Percentiles rank a stretch among this genome's conserved stretches.
Conservation (phyloP, 345 rosid genomes). For the Brassica juncea region DNA sequence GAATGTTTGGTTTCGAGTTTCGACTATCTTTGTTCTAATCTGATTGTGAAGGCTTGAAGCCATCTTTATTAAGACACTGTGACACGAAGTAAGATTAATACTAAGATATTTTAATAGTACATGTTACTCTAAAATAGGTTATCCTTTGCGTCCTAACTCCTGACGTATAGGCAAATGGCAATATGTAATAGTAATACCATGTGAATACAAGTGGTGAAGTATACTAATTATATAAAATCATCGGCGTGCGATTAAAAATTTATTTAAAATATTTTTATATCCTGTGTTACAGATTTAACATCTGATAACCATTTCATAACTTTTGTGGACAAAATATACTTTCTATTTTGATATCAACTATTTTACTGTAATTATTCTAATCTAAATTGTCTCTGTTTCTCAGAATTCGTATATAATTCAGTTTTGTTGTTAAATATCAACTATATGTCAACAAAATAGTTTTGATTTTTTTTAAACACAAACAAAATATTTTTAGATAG, state of each 20-base stretch:
- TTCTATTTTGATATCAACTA: not conserved
- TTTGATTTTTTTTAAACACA: too few species aligned
- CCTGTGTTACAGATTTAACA: not conserved
- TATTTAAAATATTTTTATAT: not conserved
- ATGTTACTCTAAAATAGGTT: not conserved
- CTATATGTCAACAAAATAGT: not conserved
- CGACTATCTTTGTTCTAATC: not conserved
- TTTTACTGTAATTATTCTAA: not conserved
- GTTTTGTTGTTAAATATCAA: not conserved
- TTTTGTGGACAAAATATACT: not conserved
- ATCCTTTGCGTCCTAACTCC: not conserved
- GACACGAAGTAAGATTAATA: not conserved
- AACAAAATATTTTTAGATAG: too few species aligned
- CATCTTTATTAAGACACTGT: not conserved
- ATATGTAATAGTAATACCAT: not conserved
- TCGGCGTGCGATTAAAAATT: not conserved
- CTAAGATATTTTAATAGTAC: not conserved
- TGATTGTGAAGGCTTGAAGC: not conserved
- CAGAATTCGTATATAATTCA: not conserved
- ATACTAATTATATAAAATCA: not conserved
- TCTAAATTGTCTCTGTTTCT: not conserved
- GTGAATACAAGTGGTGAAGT: not conserved
- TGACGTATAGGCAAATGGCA: not conserved
- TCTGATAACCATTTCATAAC: not conserved
- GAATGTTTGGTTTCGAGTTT: not conserved